A percentile compares a stretch with the other conserved stretches of the same genome.
These are phyloP conservation scores for Quercus berberidifolia DNA, from an alignment of 306 rosid genomes.

Conservation along the genomic window DNA sequence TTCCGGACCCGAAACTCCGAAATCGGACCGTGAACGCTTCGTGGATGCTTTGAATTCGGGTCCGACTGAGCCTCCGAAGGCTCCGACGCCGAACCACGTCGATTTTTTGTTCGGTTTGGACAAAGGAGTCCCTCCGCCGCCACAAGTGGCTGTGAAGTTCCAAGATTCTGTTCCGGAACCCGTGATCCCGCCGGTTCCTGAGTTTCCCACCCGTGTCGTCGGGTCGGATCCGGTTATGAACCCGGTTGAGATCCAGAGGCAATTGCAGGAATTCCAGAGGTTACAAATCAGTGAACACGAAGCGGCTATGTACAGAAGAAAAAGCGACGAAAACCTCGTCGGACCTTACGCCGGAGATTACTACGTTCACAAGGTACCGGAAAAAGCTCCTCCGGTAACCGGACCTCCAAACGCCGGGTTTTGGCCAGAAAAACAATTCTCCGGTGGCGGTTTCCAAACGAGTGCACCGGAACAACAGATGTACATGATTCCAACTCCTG, in stretches of 20 bases:
- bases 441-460: conserved; percentile 42
- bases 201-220: conserved; percentile 31
- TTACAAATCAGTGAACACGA: conserved; percentile 62
- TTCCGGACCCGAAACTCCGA: conserved; percentile 33
- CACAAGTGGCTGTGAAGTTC: conserved; percentile 23
- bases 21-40: conserved; percentile 52
- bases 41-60: conserved; percentile 54
- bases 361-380: conserved; percentile 50
- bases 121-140: conserved; percentile 36
- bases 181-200: conserved; percentile 32
- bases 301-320: conserved; percentile 50
- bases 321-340: conserved; percentile 42
- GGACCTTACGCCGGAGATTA: conserved; percentile 63
- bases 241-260: conserved; percentile 63
- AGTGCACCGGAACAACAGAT: conserved; percentile 47
- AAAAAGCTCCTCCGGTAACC: conserved; percentile 28
- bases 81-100: conserved; percentile 36
- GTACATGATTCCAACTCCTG: conserved; percentile 57
- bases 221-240: conserved; percentile 42
- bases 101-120: conserved; percentile 67
- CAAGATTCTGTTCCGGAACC: conserved; percentile 50
- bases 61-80: conserved; percentile 38
- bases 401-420: conserved; percentile 31
- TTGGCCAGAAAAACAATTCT: conserved; percentile 62
- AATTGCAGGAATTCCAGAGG: conserved; percentile 59